Evolutionary conservation across 1,139 yeast genomes (phyloP).

Genomic region (Geotrichum klebahnii): DNA sequence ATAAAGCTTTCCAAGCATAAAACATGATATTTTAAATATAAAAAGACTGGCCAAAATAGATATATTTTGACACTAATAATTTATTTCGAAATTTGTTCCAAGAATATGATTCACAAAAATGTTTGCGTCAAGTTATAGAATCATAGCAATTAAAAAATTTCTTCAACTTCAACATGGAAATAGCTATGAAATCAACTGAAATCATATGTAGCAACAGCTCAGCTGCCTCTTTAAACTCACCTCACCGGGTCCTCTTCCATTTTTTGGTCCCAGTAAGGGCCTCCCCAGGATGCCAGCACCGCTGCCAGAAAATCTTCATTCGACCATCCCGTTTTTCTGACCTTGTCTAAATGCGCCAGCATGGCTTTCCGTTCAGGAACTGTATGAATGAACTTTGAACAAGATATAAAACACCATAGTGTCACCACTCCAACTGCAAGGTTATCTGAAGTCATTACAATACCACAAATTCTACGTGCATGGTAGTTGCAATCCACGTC

Average conservation of each 20-base stretch:
- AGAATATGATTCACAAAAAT: too few species aligned
- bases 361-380: conserved; percentile 12
- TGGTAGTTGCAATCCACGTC: conserved; percentile 16
- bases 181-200: too few species aligned
- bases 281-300: conserved; percentile 16
- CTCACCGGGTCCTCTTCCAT: conserved; percentile 2
- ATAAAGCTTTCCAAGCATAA: too few species aligned
- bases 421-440: conserved; percentile 11
- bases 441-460: conserved; percentile 5
- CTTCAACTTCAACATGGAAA: not conserved
- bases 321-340: conserved; percentile 17
- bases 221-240: not conserved
- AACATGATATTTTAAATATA: too few species aligned
- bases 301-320: conserved; percentile 6
- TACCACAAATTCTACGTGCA: conserved; percentile 19
- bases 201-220: too few species aligned
- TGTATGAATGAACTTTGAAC: conserved; percentile 13
- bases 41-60: too few species aligned
- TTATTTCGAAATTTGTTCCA: too few species aligned
- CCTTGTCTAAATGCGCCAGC: conserved; percentile 12
- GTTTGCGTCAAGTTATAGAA: too few species aligned
- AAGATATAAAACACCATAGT: conserved; percentile 15
- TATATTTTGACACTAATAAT: too few species aligned
- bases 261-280: conserved; percentile 14
- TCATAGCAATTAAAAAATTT: too few species aligned